These are phyloP conservation scores for Suhomyces xylopsoci DNA, from an alignment of 805 yeast species.

Conservation along the genomic window DNA sequence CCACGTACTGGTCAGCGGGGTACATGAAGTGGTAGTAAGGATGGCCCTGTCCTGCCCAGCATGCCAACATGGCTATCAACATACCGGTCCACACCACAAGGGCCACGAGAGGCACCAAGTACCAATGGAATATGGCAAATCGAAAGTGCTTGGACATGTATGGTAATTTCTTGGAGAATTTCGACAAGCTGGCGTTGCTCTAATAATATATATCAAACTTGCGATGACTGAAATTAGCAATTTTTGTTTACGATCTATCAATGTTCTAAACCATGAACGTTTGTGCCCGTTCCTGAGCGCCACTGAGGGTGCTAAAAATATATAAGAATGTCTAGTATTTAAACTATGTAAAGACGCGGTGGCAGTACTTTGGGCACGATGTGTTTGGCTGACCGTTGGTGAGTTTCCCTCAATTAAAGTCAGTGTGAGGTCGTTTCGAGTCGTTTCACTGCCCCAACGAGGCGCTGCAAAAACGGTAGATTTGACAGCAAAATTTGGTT, in stretches of 20 bases:
- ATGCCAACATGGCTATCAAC: constrained; percentile 72
- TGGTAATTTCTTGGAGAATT: not conserved
- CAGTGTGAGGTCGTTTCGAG: not conserved
- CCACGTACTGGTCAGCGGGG: constrained; percentile 41
- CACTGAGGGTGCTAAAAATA: no score
- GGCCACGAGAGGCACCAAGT: constrained; percentile 64
- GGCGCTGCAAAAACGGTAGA: not conserved
- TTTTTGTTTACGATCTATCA: not conserved
- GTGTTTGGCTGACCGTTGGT: not conserved
- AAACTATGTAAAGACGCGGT: not conserved
- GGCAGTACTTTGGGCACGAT: not conserved
- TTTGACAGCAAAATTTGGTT: not conserved
- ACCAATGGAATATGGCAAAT: constrained; percentile 47
- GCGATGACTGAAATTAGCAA: not conserved
- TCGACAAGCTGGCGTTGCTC: not conserved
- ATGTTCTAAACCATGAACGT: not conserved
- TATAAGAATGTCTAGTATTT: no score
- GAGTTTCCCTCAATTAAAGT: not conserved
- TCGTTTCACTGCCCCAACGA: not conserved
- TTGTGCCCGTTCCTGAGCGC: not conserved
- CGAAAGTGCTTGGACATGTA: constrained; percentile 7
- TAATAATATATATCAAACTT: not conserved
- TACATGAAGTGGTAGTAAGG: constrained; percentile 64
- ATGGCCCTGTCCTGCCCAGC: constrained; percentile 80
- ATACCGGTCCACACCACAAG: constrained; percentile 84